Evolutionary conservation across 2,329 filamentous ascomycete genomes (phyloP), one percentile per base, ranked within the genome.

Genomic region (Nemania diffusa): DNA sequence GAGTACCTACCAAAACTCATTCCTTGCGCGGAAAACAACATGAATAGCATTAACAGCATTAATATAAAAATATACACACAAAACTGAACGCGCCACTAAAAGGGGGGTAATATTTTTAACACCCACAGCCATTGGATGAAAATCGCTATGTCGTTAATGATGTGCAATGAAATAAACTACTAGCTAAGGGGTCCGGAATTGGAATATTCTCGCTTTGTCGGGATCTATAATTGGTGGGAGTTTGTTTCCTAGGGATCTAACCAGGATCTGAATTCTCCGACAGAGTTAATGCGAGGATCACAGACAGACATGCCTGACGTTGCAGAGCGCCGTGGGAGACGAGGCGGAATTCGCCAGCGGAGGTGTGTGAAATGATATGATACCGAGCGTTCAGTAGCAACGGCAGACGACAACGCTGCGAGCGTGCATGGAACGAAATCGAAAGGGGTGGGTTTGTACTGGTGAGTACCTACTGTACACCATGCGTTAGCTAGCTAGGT

Each of bases 181-280:
- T n/a, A 62, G 32, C n/a, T 32, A 37, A 42, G 62, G 63, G 62
- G 40, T 52, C 27, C 58, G n/a, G 51, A 63, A 66, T 56, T 56
- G 52, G 53, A 20, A 55, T 57, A 42, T 22, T 46, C 42, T 67
- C 57, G 48, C 60, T 57, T 60, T 57, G 26, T 58, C 60, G 37
- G 48, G 22, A 40, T 59, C 64, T 64, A 40, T 62, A 42, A 69
- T 69, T 69, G 67, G 67, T 67, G 64, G 52, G 59, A 34, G 27
- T 51, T 57, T 55, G 53, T 65, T 42, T 62, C 48, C 58, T 17
- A 40, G 57, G 44, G 57, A 57, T 46, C 37, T 24, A 24, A 51
- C 61, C 24, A 32, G 64, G 64, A 48, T 62, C 29, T 57, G 60
- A 62, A 62, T 46, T 69, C 68, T 68, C 68, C 68, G 57, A 69